phyloP scores from a whole-genome alignment of 768 basidiomycete genomes.

The Russula ochroleuca region DNA sequence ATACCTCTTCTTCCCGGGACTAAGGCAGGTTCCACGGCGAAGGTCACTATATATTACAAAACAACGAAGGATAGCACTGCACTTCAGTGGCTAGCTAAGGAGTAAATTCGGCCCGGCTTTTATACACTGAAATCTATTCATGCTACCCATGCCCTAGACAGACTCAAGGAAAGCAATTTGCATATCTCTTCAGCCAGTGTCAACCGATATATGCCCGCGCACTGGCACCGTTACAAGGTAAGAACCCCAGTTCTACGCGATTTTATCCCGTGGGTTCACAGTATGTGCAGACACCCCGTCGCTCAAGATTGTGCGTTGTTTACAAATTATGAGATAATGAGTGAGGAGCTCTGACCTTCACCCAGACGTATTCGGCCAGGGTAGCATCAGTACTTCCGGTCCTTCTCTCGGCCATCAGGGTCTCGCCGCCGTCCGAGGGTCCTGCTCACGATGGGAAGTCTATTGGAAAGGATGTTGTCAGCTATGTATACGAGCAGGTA shows the following conservation, averaged over 20 bases:
- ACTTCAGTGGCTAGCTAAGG: conserved; percentile 51
- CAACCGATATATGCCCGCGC: conserved; percentile 88
- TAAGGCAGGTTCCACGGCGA: conserved; percentile 31
- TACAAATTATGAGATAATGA: neutral
- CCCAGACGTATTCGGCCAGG: conserved; percentile 76
- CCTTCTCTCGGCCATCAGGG: conserved; percentile 77
- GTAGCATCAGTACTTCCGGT: conserved; percentile 79
- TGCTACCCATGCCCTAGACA: conserved; percentile 44
- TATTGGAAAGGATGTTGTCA: conserved; percentile 68
- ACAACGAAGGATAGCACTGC: conserved; percentile 47
- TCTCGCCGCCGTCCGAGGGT: conserved; percentile 68
- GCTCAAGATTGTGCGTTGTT: conserved; percentile 66
- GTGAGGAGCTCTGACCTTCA: neutral
- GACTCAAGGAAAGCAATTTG: conserved; percentile 80
- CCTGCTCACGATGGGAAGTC: conserved; percentile 68
- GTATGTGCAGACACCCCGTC: conserved; percentile 69
- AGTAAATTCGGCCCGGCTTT: conserved; percentile 30
- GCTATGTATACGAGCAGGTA: conserved; percentile 77
- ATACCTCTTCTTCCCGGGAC: conserved; percentile 34
- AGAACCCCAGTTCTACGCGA: neutral
- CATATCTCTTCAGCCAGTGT: conserved; percentile 89
- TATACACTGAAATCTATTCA: neutral
- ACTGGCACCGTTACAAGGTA: conserved; percentile 75
- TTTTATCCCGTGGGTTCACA: neutral
- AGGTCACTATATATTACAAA: conserved; percentile 43